Evolutionary conservation across 1,284 basidiomycete genomes (phyloP).

Genomic region (Ceratobasidium sp.): DNA sequence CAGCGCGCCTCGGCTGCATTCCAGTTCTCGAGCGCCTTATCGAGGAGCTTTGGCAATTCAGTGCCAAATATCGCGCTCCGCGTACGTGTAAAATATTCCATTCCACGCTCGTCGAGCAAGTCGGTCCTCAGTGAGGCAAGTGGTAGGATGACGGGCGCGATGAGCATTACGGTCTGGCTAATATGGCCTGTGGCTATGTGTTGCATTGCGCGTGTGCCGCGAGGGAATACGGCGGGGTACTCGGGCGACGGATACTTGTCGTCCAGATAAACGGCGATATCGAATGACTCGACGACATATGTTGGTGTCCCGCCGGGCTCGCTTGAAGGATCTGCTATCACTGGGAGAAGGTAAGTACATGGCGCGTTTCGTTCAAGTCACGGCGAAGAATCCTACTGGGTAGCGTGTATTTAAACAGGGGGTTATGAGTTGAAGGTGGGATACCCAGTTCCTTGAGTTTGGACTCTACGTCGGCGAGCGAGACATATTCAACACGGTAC

Average conservation of each 20-base stretch:
- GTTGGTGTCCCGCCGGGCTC: conserved; percentile 33
- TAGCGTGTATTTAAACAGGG: conserved; percentile 40
- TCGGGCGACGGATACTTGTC: too few species aligned
- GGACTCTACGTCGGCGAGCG: conserved; percentile 48
- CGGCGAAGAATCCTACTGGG: conserved; percentile 10
- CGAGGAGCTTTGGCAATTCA: conserved; percentile 17
- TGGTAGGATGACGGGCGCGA: conserved; percentile 33
- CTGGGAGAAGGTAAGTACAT: background rate
- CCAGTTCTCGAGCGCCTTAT: conserved; percentile 1
- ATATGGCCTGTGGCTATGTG: conserved; percentile 22
- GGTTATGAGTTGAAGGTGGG: conserved; percentile 53
- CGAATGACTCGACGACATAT: conserved; percentile 44
- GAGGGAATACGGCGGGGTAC: conserved; percentile 36
- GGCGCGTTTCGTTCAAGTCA: background rate
- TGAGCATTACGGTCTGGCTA: conserved; percentile 15
- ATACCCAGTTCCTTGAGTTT: conserved; percentile 45
- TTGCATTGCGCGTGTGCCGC: conserved; percentile 43
- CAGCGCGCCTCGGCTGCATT: background rate
- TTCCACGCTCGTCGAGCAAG: conserved; percentile 46
- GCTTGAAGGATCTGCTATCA: conserved; percentile 47
- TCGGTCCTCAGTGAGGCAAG: conserved; percentile 6
- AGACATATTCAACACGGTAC: conserved; percentile 49
- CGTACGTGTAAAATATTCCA: conserved; percentile 37
- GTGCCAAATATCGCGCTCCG: conserved; percentile 23
- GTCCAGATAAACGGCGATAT: conserved; percentile 47